Base-by-base conservation (phyloP, 768 basidiomycete genomes). In the Suillus luteus region DNA sequence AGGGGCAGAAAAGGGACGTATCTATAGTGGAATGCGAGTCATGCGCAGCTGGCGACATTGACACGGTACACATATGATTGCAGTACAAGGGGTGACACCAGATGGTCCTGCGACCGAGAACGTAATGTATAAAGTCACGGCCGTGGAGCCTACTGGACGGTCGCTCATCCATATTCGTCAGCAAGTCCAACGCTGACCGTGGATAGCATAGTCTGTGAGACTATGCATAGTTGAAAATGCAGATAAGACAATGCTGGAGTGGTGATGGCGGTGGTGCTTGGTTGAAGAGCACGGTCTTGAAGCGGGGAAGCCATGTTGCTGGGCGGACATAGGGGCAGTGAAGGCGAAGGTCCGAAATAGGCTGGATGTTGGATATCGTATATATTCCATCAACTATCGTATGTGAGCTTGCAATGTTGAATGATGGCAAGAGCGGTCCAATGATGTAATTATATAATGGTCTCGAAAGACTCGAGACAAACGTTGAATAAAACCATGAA, bases 11-110 rank as follows among this genome's bases (percentile, higher is more conserved):
- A 64, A 72, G n/a, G 19, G 66, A 59, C 60, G 65, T 72, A 51
- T 66, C 62, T 52, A 67, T 65, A 1, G 62, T 66, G 48, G 63
- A 60, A 40, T 67, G 67, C 37, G 76, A 69, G 43, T 75, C 60
- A 46, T 40, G 63, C 85, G 81, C 46, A 92, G 72, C n/a, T 78
- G 82, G 67, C 82, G 79, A 92, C 78, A 68, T 92, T 87, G 48
- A 86, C 79, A 62, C 91, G 90, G 64, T 86, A 83, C 49, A 15
- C 8, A 7, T 15, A 12, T 31, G 17, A 67, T 17, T 7, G 52
- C 33, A 17, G 67, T 24, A 15, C 60, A 60, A 43, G 43, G 55
- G 9, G 51, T 60, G 12, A 38, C 5, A 44, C 59, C 51, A 11
- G 62, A 22, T 15, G 19, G 19, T 10, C 24, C 22, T 19, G 64